A percentile compares a stretch with the other conserved stretches of the same genome.
These are phyloP conservation scores for Puccinia novopanici DNA, from an alignment of 1,284 basidiomycete genomes.

Conservation along the genomic window DNA sequence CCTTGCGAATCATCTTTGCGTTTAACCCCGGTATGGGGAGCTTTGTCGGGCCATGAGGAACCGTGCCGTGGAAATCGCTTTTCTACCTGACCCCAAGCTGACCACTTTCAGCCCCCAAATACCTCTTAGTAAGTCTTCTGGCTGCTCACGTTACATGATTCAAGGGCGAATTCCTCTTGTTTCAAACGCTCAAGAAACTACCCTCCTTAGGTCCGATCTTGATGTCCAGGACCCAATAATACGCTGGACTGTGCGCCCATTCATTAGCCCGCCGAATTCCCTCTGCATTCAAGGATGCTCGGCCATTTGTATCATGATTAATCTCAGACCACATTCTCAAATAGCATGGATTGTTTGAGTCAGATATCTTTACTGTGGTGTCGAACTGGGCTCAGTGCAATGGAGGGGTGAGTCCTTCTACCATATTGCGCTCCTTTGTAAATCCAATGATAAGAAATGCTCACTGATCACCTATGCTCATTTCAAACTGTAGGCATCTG, in stretches of 20 bases:
- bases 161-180: neutral
- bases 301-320: too few species aligned
- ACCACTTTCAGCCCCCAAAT: neutral
- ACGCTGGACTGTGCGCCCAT: too few species aligned
- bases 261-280: too few species aligned
- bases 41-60: slow-evolving; percentile 98
- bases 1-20: slow-evolving; percentile 92
- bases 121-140: neutral
- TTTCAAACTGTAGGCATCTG: slow-evolving; percentile 20
- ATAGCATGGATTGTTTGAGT: too few species aligned
- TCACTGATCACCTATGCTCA: neutral
- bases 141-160: neutral
- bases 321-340: too few species aligned
- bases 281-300: too few species aligned
- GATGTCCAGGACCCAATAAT: too few species aligned
- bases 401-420: neutral
- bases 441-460: too few species aligned
- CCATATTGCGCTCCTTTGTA: neutral
- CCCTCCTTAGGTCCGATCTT: too few species aligned
- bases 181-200: neutral
- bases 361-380: too few species aligned
- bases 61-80: slow-evolving; percentile 82
- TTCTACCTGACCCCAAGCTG: slow-evolving; percentile 46
- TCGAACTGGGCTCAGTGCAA: slow-evolving; percentile 3
- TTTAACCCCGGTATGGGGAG: too few species aligned